Percentiles rank a stretch among this genome's conserved stretches.
Conservation (phyloP, 805 yeast species). For the Monosporozyma solicola region DNA sequence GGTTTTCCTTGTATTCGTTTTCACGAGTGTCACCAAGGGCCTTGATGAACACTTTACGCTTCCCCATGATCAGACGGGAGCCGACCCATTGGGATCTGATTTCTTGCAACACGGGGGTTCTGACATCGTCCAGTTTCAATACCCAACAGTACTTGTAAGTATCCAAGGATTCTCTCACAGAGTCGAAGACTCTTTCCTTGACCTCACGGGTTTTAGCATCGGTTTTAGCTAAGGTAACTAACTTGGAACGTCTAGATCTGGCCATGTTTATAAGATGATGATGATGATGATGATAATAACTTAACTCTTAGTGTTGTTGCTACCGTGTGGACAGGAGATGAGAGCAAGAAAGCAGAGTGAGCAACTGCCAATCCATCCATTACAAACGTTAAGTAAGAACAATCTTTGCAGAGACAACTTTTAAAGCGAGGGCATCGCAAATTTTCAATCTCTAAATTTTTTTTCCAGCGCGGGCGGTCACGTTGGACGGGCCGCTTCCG, state of each 20-base stretch:
- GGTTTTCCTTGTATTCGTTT: conserved; percentile 82
- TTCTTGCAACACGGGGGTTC: conserved; percentile 92
- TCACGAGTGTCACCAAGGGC: conserved; percentile 83
- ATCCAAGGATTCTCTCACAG: conserved; percentile 75
- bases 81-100: conserved; percentile 91
- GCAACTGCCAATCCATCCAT: not conserved
- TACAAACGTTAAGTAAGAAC: not conserved
- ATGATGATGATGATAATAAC: no score
- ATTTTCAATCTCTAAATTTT: not conserved
- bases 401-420: not conserved
- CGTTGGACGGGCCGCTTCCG: no score
- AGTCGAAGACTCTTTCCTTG: conserved; percentile 85
- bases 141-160: conserved; percentile 74
- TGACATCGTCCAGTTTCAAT: conserved; percentile 78
- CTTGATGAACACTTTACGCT: conserved; percentile 85
- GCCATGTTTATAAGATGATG: conserved; percentile 55
- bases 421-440: conserved; percentile 1
- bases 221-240: conserved; percentile 90
- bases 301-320: no score
- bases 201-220: conserved; percentile 93
- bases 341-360: not conserved
- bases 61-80: conserved; percentile 81
- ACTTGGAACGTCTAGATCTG: conserved; percentile 92
- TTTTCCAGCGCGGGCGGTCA: not conserved
- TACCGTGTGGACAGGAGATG: no score